phyloP scores from a whole-genome alignment of 305 asterid genomes.

The Rubia tinctorum region DNA sequence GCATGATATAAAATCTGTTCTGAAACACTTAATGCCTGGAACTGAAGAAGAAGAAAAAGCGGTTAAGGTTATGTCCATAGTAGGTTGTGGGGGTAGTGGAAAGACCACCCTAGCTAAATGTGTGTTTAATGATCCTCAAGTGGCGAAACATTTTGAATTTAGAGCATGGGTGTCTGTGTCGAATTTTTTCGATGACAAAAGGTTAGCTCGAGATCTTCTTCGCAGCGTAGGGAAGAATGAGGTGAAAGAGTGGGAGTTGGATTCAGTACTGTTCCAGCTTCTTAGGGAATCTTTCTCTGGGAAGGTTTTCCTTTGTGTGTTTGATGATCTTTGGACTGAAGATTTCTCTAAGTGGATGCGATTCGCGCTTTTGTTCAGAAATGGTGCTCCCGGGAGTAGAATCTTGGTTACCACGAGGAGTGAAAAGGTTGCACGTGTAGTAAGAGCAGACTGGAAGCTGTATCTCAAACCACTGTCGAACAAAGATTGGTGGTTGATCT shows the following conservation, averaged over 20 bases:
- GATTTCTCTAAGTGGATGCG: constrained; percentile 24
- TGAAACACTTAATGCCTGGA: neutral
- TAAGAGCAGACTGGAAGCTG: constrained; percentile 6
- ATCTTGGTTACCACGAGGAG: constrained; percentile 34
- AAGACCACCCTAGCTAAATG: constrained; percentile 1
- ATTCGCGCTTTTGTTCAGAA: neutral
- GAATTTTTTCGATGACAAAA: neutral
- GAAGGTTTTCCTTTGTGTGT: constrained; percentile 25
- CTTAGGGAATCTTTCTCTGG: constrained; percentile 8
- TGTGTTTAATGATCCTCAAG: constrained; percentile 1
- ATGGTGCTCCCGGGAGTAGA: constrained; percentile 23
- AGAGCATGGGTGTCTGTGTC: constrained; percentile 1
- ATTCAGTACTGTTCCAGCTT: neutral
- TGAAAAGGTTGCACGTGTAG: constrained; percentile 21
- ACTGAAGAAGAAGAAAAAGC: neutral
- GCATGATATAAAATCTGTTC: neutral
- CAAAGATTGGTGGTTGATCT: constrained; percentile 21
- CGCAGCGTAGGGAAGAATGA: neutral
- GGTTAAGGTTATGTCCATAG: constrained; percentile 2
- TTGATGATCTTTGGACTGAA: constrained; percentile 38
- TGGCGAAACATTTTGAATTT: neutral
- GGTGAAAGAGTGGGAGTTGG: neutral
- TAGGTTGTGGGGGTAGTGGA: neutral
- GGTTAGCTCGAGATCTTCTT: neutral
- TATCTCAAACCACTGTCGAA: constrained; percentile 10